Base-by-base conservation (phyloP, 73 alveolate species). In the Paraurostyla sp. region DNA sequence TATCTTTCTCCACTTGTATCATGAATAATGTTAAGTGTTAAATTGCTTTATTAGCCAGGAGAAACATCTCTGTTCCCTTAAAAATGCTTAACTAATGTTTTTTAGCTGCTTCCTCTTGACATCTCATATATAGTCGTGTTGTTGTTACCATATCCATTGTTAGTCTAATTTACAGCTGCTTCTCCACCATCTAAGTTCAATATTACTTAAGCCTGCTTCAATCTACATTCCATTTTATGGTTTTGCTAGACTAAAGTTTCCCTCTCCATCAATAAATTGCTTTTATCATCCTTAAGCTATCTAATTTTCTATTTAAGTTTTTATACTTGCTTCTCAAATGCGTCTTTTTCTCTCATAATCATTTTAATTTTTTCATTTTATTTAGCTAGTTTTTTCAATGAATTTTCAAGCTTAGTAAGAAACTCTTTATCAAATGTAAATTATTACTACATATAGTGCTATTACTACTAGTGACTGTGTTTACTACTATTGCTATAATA, bases 141-240 rank as follows among this genome's bases (percentile, higher is more conserved):
- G 36, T 69, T 69, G 38, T 38, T 43, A 13, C 16, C 3, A 13
- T 69, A 6, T 15, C 18, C 16, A 23, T 7, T 11, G 63, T n/a
- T 4, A 33, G 84, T 2, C 11, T 15, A 38, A n/a, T 43, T 69
- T 69, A 20, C 18, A 46, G 58, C 18, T 69, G 36, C 41, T 22
- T 69, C 59, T 35, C 13, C 81, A 23, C 40, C 63, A 20, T 43
- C 84, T 6, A 69, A 32, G 41, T 69, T 69, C 4, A 69, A 63
- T n/a, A 69, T 15, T 22, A 69, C 84, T 43, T 69, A 38, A 40
- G 84, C 84, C 35, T 69, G 84, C 63, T 69, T 69, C 23, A 69
- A 36, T 38, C 38, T 38, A n/a, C 33, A 43, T 38, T 69, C 84
- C 63, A 69, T 41, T 29, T 69, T 69, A 69, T 69, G 71, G 22